Percentiles rank a stretch among this genome's conserved stretches.
Evolutionary conservation across 345 rosid genomes (phyloP).

Genomic region (Populus ilicifolia): DNA sequence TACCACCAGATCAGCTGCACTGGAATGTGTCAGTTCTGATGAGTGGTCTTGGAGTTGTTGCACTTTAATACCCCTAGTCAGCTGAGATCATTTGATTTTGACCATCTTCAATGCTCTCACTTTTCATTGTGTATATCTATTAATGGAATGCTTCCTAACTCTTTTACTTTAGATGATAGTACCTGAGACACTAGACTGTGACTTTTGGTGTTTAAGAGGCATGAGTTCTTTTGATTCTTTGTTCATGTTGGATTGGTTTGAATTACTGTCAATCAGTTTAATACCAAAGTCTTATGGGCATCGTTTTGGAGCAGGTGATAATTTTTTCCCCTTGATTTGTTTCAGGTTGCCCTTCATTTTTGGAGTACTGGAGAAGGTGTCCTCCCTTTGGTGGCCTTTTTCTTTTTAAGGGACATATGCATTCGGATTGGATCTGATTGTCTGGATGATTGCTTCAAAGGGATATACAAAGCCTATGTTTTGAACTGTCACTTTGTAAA

Average conservation of each 20-base stretch:
- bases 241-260: background rate
- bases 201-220: background rate
- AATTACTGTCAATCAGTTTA: background rate
- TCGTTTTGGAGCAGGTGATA: background rate
- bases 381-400: constrained; percentile 75
- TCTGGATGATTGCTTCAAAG: constrained; percentile 85
- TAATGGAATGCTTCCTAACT: background rate
- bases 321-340: background rate
- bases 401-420: constrained; percentile 81
- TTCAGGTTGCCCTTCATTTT: constrained; percentile 82
- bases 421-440: constrained; percentile 71
- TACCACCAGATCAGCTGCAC: background rate
- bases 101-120: background rate
- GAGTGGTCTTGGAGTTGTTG: background rate
- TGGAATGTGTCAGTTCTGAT: background rate
- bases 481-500: constrained; percentile 84
- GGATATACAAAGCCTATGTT: constrained; percentile 86
- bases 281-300: background rate
- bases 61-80: background rate
- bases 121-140: background rate
- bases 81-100: background rate
- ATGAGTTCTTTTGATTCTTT: background rate
- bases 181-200: background rate
- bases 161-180: background rate
- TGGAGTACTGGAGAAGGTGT: constrained; percentile 95